Percentiles rank a stretch among this genome's conserved stretches.
Conservation (phyloP, 2,329 filamentous ascomycete species). For the Rhynchosporium agropyri region DNA sequence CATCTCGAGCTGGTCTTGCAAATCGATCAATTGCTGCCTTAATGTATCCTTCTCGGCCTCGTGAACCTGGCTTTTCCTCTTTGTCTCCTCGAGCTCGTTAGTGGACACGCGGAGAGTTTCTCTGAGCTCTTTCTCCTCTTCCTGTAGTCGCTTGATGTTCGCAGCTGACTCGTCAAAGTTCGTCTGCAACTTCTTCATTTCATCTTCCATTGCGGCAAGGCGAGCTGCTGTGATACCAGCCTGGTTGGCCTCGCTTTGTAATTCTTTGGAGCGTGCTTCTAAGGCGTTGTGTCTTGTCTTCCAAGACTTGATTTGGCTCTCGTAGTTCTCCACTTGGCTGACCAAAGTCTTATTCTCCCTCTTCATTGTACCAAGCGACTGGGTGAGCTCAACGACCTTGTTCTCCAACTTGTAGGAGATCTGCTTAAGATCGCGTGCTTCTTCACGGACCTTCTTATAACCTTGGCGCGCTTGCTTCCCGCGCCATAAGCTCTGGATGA, state of each 20-base stretch:
- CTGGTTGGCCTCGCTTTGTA: constrained; percentile 96
- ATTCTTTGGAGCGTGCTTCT: constrained; percentile 86
- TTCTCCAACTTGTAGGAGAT: constrained; percentile 99
- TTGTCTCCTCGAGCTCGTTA: constrained; percentile 78
- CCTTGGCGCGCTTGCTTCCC: constrained; percentile 77
- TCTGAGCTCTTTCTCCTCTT: constrained; percentile 84
- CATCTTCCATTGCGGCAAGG: constrained; percentile 87
- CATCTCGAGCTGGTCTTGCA: constrained; percentile 89
- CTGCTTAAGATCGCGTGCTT: constrained; percentile 97
- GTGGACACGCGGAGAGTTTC: constrained; percentile 80
- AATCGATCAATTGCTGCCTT: constrained; percentile 82
- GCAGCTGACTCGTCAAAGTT: constrained; percentile 88
- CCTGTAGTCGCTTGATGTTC: constrained; percentile 92
- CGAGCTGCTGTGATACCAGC: constrained; percentile 93
- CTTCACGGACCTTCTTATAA: constrained; percentile 91
- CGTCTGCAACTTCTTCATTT: constrained; percentile 88
- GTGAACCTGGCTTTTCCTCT: constrained; percentile 71
- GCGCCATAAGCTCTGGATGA: constrained; percentile 92
- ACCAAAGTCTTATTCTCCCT: constrained; percentile 89
- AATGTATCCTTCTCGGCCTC: constrained; percentile 86
- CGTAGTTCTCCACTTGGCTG: constrained; percentile 91
- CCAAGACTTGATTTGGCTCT: constrained; percentile 94
- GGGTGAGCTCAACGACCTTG: constrained; percentile 98
- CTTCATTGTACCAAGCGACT: constrained; percentile 89
- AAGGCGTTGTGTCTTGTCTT: constrained; percentile 88